Evolutionary conservation across 257 asterid genomes (phyloP).

Genomic region (Solanum boliviense): DNA sequence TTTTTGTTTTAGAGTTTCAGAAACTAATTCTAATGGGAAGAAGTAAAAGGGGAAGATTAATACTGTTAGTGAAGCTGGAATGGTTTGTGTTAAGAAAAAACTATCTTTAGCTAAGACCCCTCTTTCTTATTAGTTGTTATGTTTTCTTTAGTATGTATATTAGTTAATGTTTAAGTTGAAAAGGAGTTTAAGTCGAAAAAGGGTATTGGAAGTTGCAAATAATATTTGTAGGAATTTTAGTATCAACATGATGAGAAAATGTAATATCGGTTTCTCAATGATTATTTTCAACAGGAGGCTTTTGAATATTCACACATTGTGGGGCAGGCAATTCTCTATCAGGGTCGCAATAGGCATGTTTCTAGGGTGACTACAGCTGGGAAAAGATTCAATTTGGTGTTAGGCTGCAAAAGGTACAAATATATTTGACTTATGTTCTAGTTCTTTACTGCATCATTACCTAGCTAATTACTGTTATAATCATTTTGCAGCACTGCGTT

Average conservation of each 20-base stretch:
- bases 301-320: neutral
- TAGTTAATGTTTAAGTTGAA: neutral
- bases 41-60: neutral
- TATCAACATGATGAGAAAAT: neutral
- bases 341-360: neutral
- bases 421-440: neutral
- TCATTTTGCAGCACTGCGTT: neutral
- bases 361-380: neutral
- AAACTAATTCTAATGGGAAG: neutral
- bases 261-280: neutral
- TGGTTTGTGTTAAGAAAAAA: neutral
- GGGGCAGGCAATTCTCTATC: neutral
- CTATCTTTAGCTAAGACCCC: neutral
- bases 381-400: neutral
- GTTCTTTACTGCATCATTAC: neutral
- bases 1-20: neutral
- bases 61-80: neutral
- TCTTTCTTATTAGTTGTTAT: neutral
- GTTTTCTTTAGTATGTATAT: neutral
- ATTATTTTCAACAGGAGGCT: neutral
- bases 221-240: neutral
- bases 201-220: neutral
- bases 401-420: neutral
- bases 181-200: neutral
- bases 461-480: neutral